Conservation (phyloP, 2,329 filamentous ascomycete species). For the Alternaria gaisen region DNA sequence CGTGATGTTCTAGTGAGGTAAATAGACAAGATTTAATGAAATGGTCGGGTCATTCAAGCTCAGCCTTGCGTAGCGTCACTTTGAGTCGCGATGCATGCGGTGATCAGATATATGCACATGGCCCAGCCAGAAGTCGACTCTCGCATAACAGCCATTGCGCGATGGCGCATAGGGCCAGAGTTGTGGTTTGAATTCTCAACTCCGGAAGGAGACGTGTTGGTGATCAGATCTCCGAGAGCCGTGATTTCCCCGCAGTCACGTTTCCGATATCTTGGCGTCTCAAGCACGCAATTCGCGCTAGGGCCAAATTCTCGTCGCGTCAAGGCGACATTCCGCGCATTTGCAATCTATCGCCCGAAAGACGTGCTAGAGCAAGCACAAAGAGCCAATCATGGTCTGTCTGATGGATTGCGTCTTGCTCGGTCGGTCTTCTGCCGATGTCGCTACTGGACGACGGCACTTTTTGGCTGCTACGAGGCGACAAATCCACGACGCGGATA, state of each 20-base stretch:
- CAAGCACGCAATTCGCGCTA: constrained; percentile 43
- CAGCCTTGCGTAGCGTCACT: no score
- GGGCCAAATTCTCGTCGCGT: constrained; percentile 36
- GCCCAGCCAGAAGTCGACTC: no score
- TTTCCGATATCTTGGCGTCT: constrained; percentile 7
- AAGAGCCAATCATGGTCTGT: constrained; percentile 42
- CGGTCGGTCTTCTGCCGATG: constrained; percentile 41
- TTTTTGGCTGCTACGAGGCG: constrained; percentile 29
- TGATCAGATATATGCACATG: no score
- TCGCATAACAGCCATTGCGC: no score
- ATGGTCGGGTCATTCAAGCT: no score
- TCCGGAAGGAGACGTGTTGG: background rate
- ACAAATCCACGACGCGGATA: constrained; percentile 13
- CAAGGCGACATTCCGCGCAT: constrained; percentile 36
- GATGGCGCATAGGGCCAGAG: no score
- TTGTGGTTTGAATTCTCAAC: no score
- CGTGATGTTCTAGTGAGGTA: no score
- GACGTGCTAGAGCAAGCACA: constrained; percentile 18
- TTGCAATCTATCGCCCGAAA: constrained; percentile 38
- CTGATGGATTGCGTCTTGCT: constrained; percentile 32
- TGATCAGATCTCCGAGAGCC: constrained; percentile 35
- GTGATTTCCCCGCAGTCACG: constrained; percentile 25
- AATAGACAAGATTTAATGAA: no score
- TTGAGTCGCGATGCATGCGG: no score
- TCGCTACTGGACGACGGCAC: constrained; percentile 32